A percentile compares a stretch with the other conserved stretches of the same genome.
Conservation (phyloP, 441 rosid species). For the Theobroma grandiflorum region DNA sequence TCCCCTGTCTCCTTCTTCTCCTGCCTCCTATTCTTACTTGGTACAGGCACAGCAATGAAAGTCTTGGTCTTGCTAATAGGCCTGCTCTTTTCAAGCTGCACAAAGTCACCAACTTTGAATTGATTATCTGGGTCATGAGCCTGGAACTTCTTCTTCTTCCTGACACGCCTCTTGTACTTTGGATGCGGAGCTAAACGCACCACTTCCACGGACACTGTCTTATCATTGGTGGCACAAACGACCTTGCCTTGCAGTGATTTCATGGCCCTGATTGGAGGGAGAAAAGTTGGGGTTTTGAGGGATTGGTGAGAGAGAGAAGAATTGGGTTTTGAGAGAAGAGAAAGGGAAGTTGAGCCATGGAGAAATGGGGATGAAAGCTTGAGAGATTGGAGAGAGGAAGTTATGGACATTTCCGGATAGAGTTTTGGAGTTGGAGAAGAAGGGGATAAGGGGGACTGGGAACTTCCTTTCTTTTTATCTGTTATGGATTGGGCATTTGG, state of each 20-base stretch:
- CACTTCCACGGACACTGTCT: constrained; percentile 87
- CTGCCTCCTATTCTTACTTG: constrained; percentile 41
- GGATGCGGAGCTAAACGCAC: constrained; percentile 77
- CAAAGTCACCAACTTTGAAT: constrained; percentile 79
- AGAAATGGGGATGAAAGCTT: constrained; percentile 59
- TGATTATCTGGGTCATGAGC: constrained; percentile 88
- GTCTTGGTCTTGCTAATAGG: constrained; percentile 88
- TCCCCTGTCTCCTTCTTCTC: constrained; percentile 38
- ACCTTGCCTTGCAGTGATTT: constrained; percentile 79
- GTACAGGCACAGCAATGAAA: constrained; percentile 62
- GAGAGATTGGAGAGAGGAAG: constrained; percentile 60
- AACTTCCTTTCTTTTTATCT: neutral
- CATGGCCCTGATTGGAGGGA: constrained; percentile 75
- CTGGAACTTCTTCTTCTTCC: constrained; percentile 92
- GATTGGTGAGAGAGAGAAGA: constrained; percentile 30
- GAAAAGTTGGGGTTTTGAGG: constrained; percentile 27
- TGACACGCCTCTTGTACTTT: constrained; percentile 82
- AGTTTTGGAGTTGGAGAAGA: neutral
- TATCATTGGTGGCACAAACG: constrained; percentile 79
- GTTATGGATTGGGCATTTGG: neutral
- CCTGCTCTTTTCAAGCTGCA: constrained; percentile 70
- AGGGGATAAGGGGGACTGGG: neutral
- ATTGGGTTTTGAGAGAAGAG: constrained; percentile 42
- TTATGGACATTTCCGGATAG: constrained; percentile 42
- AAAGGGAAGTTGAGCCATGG: constrained; percentile 55